Evolutionary conservation across 2,329 filamentous ascomycete genomes (phyloP).

Genomic region (Penicillium sp.): DNA sequence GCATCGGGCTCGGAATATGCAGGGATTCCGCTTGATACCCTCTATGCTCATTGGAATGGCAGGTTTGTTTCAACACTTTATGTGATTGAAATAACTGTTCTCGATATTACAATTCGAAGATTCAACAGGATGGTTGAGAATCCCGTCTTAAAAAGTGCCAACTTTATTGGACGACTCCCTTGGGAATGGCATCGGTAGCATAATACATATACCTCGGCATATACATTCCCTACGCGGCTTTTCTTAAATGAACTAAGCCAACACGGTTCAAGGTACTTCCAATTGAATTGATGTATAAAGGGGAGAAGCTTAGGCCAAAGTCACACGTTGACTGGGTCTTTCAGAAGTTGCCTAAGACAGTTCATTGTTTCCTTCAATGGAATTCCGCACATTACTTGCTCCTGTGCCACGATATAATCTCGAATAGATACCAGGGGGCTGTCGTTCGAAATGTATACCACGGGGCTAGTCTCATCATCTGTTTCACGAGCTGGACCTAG

Average conservation of each 20-base stretch:
- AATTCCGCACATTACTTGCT: slow-evolving; percentile 5
- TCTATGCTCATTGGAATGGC: not conserved
- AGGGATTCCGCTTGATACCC: not conserved
- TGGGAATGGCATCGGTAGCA: not conserved
- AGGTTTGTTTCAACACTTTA: not conserved
- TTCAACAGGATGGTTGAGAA: not conserved
- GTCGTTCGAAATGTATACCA: not conserved
- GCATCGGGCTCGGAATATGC: slow-evolving; percentile 12
- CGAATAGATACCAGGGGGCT: slow-evolving; percentile 8
- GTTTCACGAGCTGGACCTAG: not conserved
- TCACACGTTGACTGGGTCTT: slow-evolving; percentile 4
- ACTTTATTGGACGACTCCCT: not conserved
- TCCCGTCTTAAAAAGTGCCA: not conserved
- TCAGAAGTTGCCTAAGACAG: slow-evolving; percentile 12
- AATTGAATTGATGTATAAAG: not conserved
- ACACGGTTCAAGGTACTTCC: not conserved
- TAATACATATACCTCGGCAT: no score
- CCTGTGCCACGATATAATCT: slow-evolving; percentile 13
- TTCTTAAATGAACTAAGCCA: no score
- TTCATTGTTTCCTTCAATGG: slow-evolving; percentile 17
- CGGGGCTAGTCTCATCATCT: not conserved
- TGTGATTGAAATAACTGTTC: not conserved
- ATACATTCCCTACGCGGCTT: no score
- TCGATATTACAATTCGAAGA: not conserved
- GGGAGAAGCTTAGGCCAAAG: not conserved